Conservation (phyloP, 768 basidiomycete species). For the Serendipita sp. region DNA sequence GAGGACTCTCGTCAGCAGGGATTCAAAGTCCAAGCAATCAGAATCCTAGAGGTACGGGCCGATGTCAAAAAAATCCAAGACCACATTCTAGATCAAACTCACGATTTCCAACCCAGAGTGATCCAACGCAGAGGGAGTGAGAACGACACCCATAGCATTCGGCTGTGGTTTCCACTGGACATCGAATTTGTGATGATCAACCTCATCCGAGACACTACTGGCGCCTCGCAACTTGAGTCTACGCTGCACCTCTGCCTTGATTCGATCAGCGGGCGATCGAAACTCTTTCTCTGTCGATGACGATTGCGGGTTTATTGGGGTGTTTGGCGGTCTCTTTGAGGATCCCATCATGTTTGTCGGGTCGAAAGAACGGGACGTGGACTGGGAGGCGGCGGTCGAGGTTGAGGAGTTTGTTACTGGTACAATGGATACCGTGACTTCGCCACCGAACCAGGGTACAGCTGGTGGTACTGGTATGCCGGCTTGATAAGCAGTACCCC, state of each 20-base stretch:
- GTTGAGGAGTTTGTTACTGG: not conserved
- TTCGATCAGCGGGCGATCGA: slow-evolving; percentile 10
- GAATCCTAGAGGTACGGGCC: slow-evolving; percentile 32
- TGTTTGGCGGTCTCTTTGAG: not conserved
- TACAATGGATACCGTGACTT: slow-evolving; percentile 54
- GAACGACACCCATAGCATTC: slow-evolving; percentile 43
- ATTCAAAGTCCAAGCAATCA: slow-evolving; percentile 57
- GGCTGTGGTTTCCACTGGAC: slow-evolving; percentile 65
- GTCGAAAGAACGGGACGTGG: not conserved
- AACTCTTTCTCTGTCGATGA: not conserved
- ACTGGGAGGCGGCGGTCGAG: not conserved
- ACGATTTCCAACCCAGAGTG: slow-evolving; percentile 40
- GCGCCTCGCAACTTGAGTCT: slow-evolving; percentile 9
- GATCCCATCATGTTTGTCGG: not conserved
- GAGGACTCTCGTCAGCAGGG: slow-evolving; percentile 45
- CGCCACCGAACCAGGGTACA: slow-evolving; percentile 47
- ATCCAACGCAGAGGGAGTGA: slow-evolving; percentile 33
- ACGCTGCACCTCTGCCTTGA: slow-evolving; percentile 14
- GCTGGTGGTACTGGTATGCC: not conserved
- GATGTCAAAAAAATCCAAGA: not conserved
- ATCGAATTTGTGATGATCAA: slow-evolving; percentile 52
- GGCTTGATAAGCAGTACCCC: not conserved
- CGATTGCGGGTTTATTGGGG: not conserved
- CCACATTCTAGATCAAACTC: slow-evolving; percentile 19
- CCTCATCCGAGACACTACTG: slow-evolving; percentile 44